phyloP scores from a whole-genome alignment of 305 asterid genomes.

The Fraxinus platypoda region DNA sequence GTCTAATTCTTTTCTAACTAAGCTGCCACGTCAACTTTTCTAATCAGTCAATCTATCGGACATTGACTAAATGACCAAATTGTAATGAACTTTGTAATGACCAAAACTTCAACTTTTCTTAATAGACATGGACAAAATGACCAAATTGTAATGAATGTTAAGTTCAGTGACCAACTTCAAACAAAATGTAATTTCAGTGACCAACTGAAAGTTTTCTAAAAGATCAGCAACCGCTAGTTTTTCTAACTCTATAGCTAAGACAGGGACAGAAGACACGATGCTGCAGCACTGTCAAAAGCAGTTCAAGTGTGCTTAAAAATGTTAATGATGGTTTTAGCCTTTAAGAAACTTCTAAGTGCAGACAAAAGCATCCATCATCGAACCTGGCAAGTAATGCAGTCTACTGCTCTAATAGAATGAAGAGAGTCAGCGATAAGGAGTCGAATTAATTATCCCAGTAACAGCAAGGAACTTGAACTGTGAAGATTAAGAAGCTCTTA shows the following conservation, averaged over 20 bases:
- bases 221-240: not conserved
- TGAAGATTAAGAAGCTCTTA: not conserved
- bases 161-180: not conserved
- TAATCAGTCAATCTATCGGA: not conserved
- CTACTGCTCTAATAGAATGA: constrained; percentile 3
- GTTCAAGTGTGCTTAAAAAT: not conserved
- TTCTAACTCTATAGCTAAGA: not conserved
- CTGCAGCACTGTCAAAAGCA: not conserved
- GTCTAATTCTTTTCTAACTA: not conserved
- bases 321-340: not conserved
- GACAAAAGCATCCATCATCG: constrained; percentile 1
- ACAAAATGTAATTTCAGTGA: not conserved
- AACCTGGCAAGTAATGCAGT: not conserved
- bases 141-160: not conserved
- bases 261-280: not conserved
- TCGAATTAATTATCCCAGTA: not conserved
- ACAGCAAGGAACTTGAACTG: not conserved
- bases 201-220: not conserved
- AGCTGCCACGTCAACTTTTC: not conserved
- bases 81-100: not conserved
- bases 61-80: not conserved
- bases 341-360: not conserved
- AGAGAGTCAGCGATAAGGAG: constrained; percentile 9
- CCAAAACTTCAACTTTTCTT: not conserved
- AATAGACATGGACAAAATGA: not conserved